A percentile compares a stretch with the other conserved stretches of the same genome.
These are phyloP conservation scores for Neurospora tetrasperma DNA, from an alignment of 495 filamentous ascomycete species.

Conservation along the genomic window DNA sequence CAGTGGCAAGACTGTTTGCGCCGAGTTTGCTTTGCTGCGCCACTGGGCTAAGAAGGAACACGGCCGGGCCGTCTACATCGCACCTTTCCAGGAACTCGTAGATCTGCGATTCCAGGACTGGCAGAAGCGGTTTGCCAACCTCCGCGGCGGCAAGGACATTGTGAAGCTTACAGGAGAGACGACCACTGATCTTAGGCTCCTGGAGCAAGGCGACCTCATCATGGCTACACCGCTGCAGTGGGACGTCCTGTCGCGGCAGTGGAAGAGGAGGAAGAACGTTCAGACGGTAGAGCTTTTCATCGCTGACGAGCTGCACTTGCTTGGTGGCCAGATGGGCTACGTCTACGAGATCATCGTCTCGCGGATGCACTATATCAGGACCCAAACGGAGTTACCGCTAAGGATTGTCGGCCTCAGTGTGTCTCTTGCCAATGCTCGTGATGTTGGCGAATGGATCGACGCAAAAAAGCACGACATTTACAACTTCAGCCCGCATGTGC, in stretches of 20 bases:
- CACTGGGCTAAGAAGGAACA: conserved; percentile 70
- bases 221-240: conserved; percentile 89
- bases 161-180: conserved; percentile 93
- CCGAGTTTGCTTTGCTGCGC: conserved; percentile 81
- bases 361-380: conserved; percentile 91
- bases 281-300: conserved; percentile 87
- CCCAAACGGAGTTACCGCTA: conserved; percentile 74
- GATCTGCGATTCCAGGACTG: conserved; percentile 73
- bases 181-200: conserved; percentile 77
- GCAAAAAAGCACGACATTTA: conserved; percentile 97
- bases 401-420: conserved; percentile 88
- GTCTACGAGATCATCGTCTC: conserved; percentile 94
- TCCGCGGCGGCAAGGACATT: conserved; percentile 82
- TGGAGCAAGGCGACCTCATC: conserved; percentile 83
- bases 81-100: conserved; percentile 90
- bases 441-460: conserved; percentile 97
- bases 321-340: conserved; percentile 84
- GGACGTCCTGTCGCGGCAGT: conserved; percentile 91
- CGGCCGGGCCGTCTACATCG: conserved; percentile 85
- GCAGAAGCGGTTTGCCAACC: conserved; percentile 58
- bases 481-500: conserved; percentile 91
- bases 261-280: conserved; percentile 92
- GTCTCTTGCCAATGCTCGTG: conserved; percentile 82
- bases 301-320: conserved; percentile 90
- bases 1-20: conserved; percentile 93